These are phyloP conservation scores for Grosmannia serpens DNA, from an alignment of 2,329 filamentous ascomycete species.

Conservation along the genomic window DNA sequence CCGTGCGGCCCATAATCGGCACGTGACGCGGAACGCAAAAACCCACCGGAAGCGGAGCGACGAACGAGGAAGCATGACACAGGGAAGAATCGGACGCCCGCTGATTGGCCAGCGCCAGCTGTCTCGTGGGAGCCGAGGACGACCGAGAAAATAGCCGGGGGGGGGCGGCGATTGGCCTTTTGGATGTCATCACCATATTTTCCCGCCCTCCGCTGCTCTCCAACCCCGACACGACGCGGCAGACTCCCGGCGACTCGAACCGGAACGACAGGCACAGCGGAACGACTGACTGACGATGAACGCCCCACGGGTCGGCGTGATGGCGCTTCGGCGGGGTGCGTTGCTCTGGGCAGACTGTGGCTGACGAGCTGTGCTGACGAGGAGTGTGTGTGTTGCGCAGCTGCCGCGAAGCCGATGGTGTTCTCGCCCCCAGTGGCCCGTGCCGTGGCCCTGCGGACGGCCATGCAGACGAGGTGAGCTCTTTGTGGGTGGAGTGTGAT, in stretches of 20 bases:
- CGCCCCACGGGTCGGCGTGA: slow-evolving; percentile 44
- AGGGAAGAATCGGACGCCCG: slow-evolving; percentile 8
- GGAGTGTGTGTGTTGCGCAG: slow-evolving; percentile 3
- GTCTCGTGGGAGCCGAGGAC: slow-evolving; percentile 27
- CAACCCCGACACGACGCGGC: not conserved
- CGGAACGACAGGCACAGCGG: not conserved
- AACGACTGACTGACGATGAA: slow-evolving; percentile 31
- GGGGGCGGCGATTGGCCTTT: not conserved
- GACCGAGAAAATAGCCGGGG: slow-evolving; percentile 7
- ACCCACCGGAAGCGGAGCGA: slow-evolving; percentile 7
- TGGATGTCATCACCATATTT: not conserved
- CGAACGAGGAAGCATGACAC: slow-evolving; percentile 7
- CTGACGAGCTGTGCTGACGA: not conserved
- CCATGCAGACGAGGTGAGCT: slow-evolving; percentile 35
- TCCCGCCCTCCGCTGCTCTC: not conserved
- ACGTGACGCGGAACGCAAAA: slow-evolving; percentile 12
- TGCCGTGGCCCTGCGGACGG: slow-evolving; percentile 29
- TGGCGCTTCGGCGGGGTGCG: slow-evolving; percentile 48
- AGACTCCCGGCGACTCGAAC: slow-evolving; percentile 1
- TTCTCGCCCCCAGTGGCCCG: slow-evolving; percentile 37
- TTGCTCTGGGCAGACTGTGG: not conserved
- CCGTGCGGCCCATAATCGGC: not conserved
- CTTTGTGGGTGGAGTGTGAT: too few relatives aligned
- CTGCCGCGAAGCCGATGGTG: slow-evolving; percentile 32
- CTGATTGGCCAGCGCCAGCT: slow-evolving; percentile 10